Conservation (phyloP, 306 rosid species). For the Senna tora region DNA sequence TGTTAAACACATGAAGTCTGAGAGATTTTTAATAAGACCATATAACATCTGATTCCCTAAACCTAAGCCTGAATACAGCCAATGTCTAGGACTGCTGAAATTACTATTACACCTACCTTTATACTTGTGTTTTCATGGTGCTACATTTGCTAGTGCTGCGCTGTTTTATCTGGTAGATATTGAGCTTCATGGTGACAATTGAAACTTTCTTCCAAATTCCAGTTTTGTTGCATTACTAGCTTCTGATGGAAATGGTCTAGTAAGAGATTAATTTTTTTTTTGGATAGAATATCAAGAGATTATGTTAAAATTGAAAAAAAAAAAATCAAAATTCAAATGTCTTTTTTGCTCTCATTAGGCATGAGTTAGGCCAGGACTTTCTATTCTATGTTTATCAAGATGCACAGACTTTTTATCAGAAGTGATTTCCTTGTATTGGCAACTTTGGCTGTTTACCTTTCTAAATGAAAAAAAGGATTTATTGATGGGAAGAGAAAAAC, state of each 20-base stretch:
- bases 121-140: constrained; percentile 3
- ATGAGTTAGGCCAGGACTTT: constrained; percentile 5
- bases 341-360: background rate
- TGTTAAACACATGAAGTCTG: background rate
- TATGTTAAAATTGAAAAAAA: background rate
- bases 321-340: constrained; percentile 1
- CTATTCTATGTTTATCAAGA: constrained; percentile 11
- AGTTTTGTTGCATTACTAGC: constrained; percentile 18
- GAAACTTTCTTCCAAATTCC: background rate
- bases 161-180: background rate
- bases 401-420: background rate
- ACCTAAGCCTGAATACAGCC: background rate
- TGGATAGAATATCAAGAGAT: too few species aligned
- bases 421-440: too few species aligned
- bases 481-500: too few species aligned
- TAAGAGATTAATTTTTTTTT: background rate
- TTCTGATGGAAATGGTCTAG: constrained; percentile 22
- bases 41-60: background rate
- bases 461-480: too few species aligned
- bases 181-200: constrained; percentile 27
- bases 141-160: constrained; percentile 25
- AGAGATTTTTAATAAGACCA: background rate
- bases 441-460: constrained; percentile 15
- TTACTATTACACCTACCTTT: background rate
- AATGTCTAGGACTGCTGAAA: background rate